A percentile compares a stretch with the other conserved stretches of the same genome.
Evolutionary conservation across 129 eudicot species (phyloP).

Genomic region (Lonicera japonica): DNA sequence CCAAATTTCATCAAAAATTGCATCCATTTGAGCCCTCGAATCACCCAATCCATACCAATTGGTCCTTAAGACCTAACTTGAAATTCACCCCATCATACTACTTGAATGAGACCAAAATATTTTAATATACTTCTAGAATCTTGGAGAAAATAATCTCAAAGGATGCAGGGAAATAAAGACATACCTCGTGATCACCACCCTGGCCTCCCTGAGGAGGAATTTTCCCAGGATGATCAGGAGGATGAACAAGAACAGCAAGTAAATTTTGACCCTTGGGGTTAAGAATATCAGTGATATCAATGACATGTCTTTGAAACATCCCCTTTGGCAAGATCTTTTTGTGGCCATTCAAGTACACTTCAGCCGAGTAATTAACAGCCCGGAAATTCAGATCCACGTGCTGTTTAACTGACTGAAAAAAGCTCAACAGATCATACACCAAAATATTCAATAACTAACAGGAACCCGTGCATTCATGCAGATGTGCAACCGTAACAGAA

Average conservation of each 20-base stretch:
- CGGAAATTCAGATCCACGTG: constrained; percentile 81
- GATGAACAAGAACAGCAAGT: constrained; percentile 89
- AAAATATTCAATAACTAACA: background rate
- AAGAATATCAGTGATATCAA: constrained; percentile 68
- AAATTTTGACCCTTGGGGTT: constrained; percentile 73
- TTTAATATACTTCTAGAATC: no score
- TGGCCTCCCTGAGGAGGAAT: constrained; percentile 98
- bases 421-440: constrained; percentile 9
- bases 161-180: background rate
- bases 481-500: no score
- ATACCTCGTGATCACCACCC: constrained; percentile 99
- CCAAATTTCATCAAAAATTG: no score
- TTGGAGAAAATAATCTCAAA: no score
- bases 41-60: no score
- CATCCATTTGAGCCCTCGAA: no score
- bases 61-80: no score
- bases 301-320: constrained; percentile 87
- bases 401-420: constrained; percentile 52
- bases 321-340: constrained; percentile 75
- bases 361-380: constrained; percentile 90
- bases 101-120: no score
- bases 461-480: no score
- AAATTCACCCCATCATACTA: no score
- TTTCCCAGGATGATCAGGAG: constrained; percentile 98
- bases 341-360: constrained; percentile 87